Conservation (phyloP, 1,139 yeast species). For the Sugiyamaella paludigena region DNA sequence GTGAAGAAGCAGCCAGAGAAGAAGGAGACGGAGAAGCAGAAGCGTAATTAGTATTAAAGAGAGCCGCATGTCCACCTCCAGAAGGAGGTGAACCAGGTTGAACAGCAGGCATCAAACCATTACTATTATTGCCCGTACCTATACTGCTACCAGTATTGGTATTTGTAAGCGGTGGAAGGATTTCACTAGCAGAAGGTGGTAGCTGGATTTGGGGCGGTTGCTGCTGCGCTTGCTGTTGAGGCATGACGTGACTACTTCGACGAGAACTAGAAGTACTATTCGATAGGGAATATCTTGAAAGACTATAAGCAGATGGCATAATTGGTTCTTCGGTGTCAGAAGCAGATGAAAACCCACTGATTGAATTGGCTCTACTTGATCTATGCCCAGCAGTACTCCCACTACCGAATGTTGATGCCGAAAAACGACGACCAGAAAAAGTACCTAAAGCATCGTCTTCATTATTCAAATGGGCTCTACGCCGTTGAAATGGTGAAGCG, state of each 20-base stretch:
- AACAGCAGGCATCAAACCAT: too few relatives aligned
- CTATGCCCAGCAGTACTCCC: conserved; percentile 7
- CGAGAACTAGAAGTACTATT: conserved; percentile 31
- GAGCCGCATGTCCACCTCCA: conserved; percentile 8
- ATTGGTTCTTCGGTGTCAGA: conserved; percentile 36
- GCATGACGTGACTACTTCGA: conserved; percentile 31
- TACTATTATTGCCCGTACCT: too few relatives aligned
- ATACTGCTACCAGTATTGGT: too few relatives aligned
- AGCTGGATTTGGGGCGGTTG: conserved; percentile 4
- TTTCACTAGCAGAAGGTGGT: not conserved
- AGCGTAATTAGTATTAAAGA: conserved; percentile 15
- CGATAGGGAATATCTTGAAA: conserved; percentile 33
- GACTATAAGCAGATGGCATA: conserved; percentile 26
- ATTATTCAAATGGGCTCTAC: conserved; percentile 14
- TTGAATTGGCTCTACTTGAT: conserved; percentile 27
- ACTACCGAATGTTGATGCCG: conserved; percentile 18
- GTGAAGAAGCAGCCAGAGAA: conserved; percentile 10
- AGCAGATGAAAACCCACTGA: conserved; percentile 31
- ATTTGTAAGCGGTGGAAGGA: conserved; percentile 5
- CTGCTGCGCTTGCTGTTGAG: conserved; percentile 15
- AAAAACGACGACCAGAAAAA: conserved; percentile 24
- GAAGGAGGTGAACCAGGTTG: not conserved
- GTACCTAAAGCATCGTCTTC: conserved; percentile 20
- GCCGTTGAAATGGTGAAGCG: conserved; percentile 14
- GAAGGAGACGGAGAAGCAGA: conserved; percentile 18